Conservation (phyloP, 305 asterid genomes). For the Fraxinus ornus region DNA sequence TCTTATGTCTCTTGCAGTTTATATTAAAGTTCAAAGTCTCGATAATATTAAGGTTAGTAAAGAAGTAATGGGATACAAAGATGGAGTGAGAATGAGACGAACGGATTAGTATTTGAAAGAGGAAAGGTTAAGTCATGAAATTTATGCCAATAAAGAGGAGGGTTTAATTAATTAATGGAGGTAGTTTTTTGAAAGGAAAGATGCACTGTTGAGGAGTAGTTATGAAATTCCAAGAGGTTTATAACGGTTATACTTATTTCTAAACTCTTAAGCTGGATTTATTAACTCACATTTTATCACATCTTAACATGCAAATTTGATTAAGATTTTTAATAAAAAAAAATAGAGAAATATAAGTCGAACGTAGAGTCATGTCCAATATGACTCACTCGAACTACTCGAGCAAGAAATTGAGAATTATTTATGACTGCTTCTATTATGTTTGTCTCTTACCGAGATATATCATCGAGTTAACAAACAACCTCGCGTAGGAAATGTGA, state of each 20-base stretch:
- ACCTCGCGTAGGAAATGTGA: neutral
- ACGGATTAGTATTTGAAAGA: conserved; percentile 1
- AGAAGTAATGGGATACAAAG: neutral
- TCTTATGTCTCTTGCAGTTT: neutral
- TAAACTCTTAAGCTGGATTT: neutral
- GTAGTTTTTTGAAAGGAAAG: neutral
- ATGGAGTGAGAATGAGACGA: neutral
- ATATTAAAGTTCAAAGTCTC: neutral
- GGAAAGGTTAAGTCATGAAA: conserved; percentile 13
- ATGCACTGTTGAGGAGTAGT: conserved; percentile 36
- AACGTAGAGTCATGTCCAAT: neutral
- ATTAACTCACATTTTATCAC: neutral
- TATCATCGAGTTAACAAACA: neutral
- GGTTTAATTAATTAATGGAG: conserved; percentile 5
- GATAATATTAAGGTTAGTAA: neutral
- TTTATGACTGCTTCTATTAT: neutral
- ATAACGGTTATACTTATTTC: conserved; percentile 8
- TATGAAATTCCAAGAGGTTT: conserved; percentile 28
- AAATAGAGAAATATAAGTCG: neutral
- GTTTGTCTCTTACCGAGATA: neutral
- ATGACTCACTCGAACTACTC: neutral
- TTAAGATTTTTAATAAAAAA: neutral
- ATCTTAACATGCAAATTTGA: neutral
- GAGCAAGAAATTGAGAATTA: neutral
- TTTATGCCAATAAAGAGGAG: neutral